Evolutionary conservation across 345 rosid species (phyloP), one percentile per base, ranked within the genome.

Genomic region (Zanthoxylum bungeanum): DNA sequence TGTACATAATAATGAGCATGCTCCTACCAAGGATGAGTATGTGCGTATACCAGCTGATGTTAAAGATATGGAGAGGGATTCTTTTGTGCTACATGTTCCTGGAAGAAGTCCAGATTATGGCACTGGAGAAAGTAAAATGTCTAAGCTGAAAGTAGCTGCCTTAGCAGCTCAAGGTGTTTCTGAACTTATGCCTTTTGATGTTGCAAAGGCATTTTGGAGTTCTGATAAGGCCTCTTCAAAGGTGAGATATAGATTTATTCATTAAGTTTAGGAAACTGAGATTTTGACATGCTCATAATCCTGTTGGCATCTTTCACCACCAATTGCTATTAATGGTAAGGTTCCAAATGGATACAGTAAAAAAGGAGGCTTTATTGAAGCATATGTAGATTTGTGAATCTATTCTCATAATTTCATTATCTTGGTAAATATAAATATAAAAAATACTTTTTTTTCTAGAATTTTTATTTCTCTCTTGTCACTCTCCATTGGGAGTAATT

Each of bases 161-260:
- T 60, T 90, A 72, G 91, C 93, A 74, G 90, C 98, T 71, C 90
- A 86, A 82, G 88, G 96, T 70, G 79, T 92, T 60, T 88, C 97
- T 51, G 96, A 92, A 79, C 85, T 95, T 77, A 90, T 95, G 97
- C 97, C 99, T 76, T 75, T 97, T 67, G 98, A 90, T 67, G 81
- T 92, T 74, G 93, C 96, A 55, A 88, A 90, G 84, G 91, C 90
- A 70, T 89, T 94, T 75, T 92, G 87, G 93, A 77, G 84, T 78
- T 72, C 85, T 21, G 90, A 90, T 64, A 90, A 83, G 75, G 83
- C 84, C 84, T 85, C 99, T 78, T 80, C 91, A 51, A 95, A 92
- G 96, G 98, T 92, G 51, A 84, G 80, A 49, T 70, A 67, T 27
- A 37, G 14, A 57, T 28, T 60, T 58, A n/a, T 60, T 40, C 60